Conservation (phyloP, 2,329 filamentous ascomycete species). For the Penicillium sp. region DNA sequence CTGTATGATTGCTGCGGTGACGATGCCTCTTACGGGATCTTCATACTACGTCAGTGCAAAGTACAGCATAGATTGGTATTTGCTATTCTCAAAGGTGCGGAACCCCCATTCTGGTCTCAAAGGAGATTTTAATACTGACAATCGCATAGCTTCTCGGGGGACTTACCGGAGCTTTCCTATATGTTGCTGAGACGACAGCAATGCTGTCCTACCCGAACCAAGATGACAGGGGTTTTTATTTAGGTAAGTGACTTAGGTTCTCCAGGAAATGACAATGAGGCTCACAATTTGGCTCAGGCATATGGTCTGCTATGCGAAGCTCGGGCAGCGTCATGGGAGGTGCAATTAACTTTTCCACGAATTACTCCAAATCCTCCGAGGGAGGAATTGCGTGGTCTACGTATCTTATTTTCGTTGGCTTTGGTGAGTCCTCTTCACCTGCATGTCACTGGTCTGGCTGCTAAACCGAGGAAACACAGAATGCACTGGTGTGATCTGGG, state of each 20-base stretch:
- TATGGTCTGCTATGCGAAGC: conserved; percentile 1
- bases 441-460: not conserved
- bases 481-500: not conserved
- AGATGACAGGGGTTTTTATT: not conserved
- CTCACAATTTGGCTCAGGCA: not conserved
- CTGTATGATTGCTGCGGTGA: not conserved
- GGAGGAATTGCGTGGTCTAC: not conserved
- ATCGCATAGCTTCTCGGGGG: not conserved
- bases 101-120: not conserved
- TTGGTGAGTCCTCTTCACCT: not conserved
- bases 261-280: not conserved
- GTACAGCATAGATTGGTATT: not conserved
- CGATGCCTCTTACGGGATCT: not conserved
- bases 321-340: not conserved
- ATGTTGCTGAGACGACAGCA: not conserved
- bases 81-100: not conserved
- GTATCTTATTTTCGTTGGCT: not conserved
- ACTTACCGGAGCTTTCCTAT: not conserved
- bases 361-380: not conserved
- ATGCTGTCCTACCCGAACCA: not conserved
- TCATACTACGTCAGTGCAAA: conserved; percentile 1
- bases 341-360: conserved; percentile 1
- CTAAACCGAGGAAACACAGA: not conserved
- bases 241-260: not conserved
- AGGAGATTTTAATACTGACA: not conserved